These are phyloP conservation scores for Rhizophora apiculata DNA, from an alignment of 345 rosid genomes.

Conservation along the genomic window DNA sequence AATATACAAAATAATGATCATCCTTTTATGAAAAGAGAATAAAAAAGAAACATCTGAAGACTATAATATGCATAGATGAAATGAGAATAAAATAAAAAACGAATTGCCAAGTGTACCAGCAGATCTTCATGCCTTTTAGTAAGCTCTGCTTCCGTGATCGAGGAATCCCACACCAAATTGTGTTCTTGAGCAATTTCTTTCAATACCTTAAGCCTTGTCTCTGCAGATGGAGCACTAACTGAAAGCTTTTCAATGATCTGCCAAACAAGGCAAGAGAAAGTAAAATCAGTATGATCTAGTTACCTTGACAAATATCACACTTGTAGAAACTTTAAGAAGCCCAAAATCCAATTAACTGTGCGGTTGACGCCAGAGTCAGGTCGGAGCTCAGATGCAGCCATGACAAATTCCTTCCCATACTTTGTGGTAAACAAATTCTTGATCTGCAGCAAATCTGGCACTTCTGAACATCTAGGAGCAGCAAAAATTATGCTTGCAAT, in stretches of 20 bases:
- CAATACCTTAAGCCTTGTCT: constrained; percentile 63
- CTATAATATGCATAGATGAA: background rate
- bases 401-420: constrained; percentile 83
- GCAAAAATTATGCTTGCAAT: constrained; percentile 87
- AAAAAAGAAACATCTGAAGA: constrained; percentile 1
- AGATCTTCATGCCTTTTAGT: constrained; percentile 82
- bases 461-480: constrained; percentile 94
- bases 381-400: constrained; percentile 77
- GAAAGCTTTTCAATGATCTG: constrained; percentile 91
- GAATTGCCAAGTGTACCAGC: constrained; percentile 47
- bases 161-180: constrained; percentile 74
- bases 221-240: constrained; percentile 70
- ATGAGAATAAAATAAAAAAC: constrained; percentile 4
- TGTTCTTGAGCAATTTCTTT: constrained; percentile 80
- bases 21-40: background rate
- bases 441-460: constrained; percentile 77
- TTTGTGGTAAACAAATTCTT: constrained; percentile 75
- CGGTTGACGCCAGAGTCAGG: constrained; percentile 93
- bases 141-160: constrained; percentile 82
- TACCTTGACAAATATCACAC: constrained; percentile 5
- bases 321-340: constrained; percentile 14
- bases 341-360: constrained; percentile 52
- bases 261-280: constrained; percentile 10
- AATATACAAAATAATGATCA: too few relatives aligned
- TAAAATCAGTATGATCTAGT: constrained; percentile 8